Base-by-base conservation (phyloP, 176 grass and related monocot genomes). In the Elaeis guineensis region DNA sequence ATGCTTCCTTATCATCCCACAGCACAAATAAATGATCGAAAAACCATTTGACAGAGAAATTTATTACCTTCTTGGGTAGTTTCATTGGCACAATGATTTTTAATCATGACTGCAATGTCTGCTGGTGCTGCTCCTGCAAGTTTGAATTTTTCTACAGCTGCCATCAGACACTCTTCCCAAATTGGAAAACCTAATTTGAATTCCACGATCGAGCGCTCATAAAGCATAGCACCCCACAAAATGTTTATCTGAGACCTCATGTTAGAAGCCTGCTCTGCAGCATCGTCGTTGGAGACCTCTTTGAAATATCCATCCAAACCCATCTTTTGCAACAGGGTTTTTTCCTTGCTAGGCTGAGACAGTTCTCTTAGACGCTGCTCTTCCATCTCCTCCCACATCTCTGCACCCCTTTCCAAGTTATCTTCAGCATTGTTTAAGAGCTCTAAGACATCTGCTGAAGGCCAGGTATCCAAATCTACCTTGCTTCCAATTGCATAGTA, bases 201-300 rank as follows among this genome's bases (percentile, higher is more conserved):
- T 69, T 91, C 92, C 57, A 97, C 72, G n/a, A 90, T 72, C 0
- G 92, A 97, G 0, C 87, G 78, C 57, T 90, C 87, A 61, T 97
- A 97, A 62, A 97, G 86, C 65, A 97, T 90, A 50, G 87, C 81
- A 20, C 83, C 92, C 92, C 92, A 97, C 25, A 85, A 73, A 70
- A 90, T 86, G 62, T 97, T 90, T 28, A 91, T 80, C 58, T 91
- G 92, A 65, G 86, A 85, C 61, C 77, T 69, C 76, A 91, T 72
- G 39, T 63, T 81, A 23, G 84, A 78, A 50, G 83, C 70, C 62
- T 88, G 84, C 39, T 85, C 74, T 49, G 81, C 78, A 32, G 77
- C 73, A 77, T 86, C 79, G 48, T 86, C 76, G 7, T 58, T 21
- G 5, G 83, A 72, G 4, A 83, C 16, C 30, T 72, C 73, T 50